These are phyloP conservation scores for Botrytis aclada DNA, from an alignment of 2,329 filamentous ascomycete species.

Conservation along the genomic window DNA sequence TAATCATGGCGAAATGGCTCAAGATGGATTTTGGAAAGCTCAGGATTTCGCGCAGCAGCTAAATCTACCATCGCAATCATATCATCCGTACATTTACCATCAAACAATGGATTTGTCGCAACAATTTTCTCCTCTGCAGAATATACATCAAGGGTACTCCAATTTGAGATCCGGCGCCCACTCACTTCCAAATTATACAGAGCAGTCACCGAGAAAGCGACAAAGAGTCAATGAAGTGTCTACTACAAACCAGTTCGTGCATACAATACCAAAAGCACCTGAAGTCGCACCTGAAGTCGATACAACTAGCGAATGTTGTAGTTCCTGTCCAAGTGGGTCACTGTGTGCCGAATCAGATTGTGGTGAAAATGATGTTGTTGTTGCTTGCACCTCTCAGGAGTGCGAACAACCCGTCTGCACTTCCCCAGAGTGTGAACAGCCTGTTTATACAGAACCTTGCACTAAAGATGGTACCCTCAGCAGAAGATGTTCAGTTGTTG, in stretches of 20 bases:
- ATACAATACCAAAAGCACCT: background rate
- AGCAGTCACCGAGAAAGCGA: constrained; percentile 1
- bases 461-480: constrained; percentile 20
- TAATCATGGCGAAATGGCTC: background rate
- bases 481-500: constrained; percentile 16
- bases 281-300: background rate
- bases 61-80: constrained; percentile 4
- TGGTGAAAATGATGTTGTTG: constrained; percentile 20
- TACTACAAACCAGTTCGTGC: background rate
- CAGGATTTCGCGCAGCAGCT: background rate
- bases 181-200: constrained; percentile 4
- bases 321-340: constrained; percentile 31
- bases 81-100: background rate
- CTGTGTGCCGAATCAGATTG: constrained; percentile 31
- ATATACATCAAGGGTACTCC: background rate
- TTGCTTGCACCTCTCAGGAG: constrained; percentile 26
- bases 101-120: constrained; percentile 1
- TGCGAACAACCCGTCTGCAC: constrained; percentile 29
- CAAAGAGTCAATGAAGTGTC: background rate
- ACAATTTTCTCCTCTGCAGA: background rate
- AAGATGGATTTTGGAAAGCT: background rate
- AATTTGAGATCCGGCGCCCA: background rate
- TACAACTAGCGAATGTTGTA: constrained; percentile 32
- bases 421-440: constrained; percentile 25
- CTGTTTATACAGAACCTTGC: constrained; percentile 28